phyloP scores from a whole-genome alignment of 768 basidiomycete genomes.

The Russula olivacea region DNA sequence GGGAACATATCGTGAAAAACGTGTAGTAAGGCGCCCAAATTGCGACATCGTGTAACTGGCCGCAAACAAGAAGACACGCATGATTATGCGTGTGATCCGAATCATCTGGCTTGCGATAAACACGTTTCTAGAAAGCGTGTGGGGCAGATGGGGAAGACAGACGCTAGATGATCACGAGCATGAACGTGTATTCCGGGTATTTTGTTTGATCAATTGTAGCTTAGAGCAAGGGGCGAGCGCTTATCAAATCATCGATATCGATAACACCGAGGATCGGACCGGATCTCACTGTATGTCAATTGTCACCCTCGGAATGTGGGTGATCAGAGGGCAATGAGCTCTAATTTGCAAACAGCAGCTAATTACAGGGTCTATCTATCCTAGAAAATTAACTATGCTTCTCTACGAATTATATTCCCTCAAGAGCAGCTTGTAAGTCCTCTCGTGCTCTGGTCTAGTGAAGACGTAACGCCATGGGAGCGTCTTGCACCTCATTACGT shows the following conservation, averaged over 20 bases:
- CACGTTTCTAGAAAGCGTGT: neutral
- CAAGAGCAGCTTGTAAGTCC: neutral
- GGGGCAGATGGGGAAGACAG: neutral
- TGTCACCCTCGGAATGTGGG: neutral
- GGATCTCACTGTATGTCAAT: too few relatives aligned
- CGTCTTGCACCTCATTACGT: neutral
- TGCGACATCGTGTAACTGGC: neutral
- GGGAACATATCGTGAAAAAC: slow-evolving; percentile 1
- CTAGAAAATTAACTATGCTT: slow-evolving; percentile 10
- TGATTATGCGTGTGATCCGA: neutral
- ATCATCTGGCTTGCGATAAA: neutral
- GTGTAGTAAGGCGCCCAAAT: neutral
- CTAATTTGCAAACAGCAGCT: neutral
- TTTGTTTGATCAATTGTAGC: neutral
- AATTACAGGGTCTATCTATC: slow-evolving; percentile 1
- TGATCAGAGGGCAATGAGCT: neutral
- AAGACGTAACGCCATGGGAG: slow-evolving; percentile 2
- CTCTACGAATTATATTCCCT: neutral
- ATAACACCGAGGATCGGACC: too few relatives aligned
- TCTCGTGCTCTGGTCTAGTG: slow-evolving; percentile 2
- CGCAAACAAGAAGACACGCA: neutral
- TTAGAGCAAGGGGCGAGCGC: neutral
- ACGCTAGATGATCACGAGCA: neutral
- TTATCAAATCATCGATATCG: neutral
- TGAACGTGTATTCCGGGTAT: neutral